Percentiles rank a stretch among this genome's conserved stretches.
These are phyloP conservation scores for Fonsecaea pedrosoi DNA, from an alignment of 2,329 filamentous ascomycete species.

Conservation along the genomic window DNA sequence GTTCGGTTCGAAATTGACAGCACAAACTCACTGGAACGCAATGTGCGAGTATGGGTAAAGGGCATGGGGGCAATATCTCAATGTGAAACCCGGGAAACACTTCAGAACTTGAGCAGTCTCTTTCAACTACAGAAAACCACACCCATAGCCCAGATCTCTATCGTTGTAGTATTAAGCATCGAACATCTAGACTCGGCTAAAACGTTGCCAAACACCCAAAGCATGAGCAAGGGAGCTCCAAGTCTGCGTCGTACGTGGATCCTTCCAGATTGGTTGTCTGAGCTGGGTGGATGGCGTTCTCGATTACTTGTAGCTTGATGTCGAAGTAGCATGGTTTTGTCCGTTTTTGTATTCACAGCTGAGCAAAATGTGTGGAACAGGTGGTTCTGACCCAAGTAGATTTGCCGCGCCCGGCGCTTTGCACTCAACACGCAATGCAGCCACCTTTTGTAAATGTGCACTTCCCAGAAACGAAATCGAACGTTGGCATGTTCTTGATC, in stretches of 20 bases:
- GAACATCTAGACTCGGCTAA: background rate
- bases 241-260: background rate
- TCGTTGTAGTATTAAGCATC: background rate
- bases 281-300: background rate
- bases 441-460: conserved; percentile 8
- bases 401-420: background rate
- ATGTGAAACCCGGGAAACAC: background rate
- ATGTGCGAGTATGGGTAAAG: background rate
- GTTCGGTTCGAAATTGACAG: background rate
- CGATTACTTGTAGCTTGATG: background rate
- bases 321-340: conserved; percentile 1
- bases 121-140: conserved; percentile 4
- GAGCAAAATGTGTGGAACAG: conserved; percentile 3
- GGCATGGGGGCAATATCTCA: background rate
- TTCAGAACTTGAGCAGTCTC: background rate
- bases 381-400: background rate
- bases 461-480: conserved; percentile 6
- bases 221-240: background rate
- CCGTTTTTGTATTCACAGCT: conserved; percentile 2
- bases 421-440: background rate
- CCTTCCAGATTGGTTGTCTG: background rate
- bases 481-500: background rate
- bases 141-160: background rate
- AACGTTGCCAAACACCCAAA: background rate
- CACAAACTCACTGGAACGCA: background rate